phyloP scores from a whole-genome alignment of 2,329 filamentous ascomycete genomes.

The Cryphonectria parasitica region DNA sequence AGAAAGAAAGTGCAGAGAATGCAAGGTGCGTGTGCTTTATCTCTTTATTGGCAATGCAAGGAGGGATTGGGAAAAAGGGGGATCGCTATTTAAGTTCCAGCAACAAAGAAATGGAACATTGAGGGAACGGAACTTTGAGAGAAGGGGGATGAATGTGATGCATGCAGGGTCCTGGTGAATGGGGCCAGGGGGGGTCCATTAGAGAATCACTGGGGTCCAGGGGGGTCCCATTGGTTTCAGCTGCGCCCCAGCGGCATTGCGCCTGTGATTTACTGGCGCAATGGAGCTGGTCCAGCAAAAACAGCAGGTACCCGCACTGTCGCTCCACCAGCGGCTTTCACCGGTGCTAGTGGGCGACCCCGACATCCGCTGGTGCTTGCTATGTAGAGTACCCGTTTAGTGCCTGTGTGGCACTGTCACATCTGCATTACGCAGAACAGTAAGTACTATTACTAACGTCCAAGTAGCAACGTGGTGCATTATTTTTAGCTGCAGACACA shows the following conservation, averaged over 20 bases:
- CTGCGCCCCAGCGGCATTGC: slow-evolving; percentile 6
- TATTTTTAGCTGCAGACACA: slow-evolving; percentile 1
- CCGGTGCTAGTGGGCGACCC: neutral
- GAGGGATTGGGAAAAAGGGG: neutral
- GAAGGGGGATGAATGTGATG: slow-evolving; percentile 5
- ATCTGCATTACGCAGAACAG: neutral
- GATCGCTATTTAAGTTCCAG: slow-evolving; percentile 7
- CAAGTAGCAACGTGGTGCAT: neutral
- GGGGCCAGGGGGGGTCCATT: neutral
- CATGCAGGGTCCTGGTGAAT: slow-evolving; percentile 10
- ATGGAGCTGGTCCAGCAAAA: neutral
- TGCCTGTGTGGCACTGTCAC: neutral
- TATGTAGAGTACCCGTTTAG: too few relatives aligned
- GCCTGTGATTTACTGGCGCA: neutral
- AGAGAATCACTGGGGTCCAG: neutral
- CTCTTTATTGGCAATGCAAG: neutral
- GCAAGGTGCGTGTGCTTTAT: neutral
- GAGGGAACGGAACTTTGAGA: neutral
- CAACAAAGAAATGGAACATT: neutral
- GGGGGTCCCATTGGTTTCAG: neutral
- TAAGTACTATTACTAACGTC: neutral
- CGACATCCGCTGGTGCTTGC: neutral
- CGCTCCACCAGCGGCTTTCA: neutral
- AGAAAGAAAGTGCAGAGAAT: neutral
- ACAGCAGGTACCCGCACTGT: neutral